Conservation (phyloP, 345 rosid genomes). For the Trapa bicornis region DNA sequence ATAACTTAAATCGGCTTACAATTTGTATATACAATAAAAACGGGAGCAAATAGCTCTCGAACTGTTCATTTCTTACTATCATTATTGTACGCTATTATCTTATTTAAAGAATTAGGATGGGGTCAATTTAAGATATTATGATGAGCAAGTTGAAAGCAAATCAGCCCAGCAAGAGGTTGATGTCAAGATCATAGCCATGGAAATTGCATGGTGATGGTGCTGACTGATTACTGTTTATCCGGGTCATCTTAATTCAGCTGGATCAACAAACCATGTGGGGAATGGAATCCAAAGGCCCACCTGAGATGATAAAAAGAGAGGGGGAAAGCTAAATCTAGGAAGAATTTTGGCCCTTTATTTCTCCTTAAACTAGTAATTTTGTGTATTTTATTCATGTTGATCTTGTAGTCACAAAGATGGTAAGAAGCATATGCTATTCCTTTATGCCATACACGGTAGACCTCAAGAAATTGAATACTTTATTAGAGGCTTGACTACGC, state of each 20-base stretch:
- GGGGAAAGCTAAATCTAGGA: background rate
- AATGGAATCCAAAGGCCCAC: background rate
- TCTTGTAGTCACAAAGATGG: background rate
- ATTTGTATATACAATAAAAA: too few relatives aligned
- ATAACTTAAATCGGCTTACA: too few relatives aligned
- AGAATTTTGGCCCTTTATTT: background rate
- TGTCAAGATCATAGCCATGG: background rate
- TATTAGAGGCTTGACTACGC: too few relatives aligned
- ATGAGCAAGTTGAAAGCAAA: background rate
- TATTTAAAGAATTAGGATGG: too few relatives aligned
- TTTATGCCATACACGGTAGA: too few relatives aligned
- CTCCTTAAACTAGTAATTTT: background rate
- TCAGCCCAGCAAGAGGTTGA: background rate
- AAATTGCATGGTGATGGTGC: background rate
- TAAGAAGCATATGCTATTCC: background rate
- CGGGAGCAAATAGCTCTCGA: too few relatives aligned
- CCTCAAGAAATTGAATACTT: too few relatives aligned
- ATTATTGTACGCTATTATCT: too few relatives aligned
- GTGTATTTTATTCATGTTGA: background rate
- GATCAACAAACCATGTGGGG: background rate
- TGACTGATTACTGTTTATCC: background rate
- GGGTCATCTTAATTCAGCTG: background rate
- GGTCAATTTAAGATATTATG: slow-evolving; percentile 23
- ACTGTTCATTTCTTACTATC: too few relatives aligned
- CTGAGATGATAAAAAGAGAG: background rate